Evolutionary conservation across 371 early-diverging fungal species (phyloP).

Genomic region (Mucor indicus): DNA sequence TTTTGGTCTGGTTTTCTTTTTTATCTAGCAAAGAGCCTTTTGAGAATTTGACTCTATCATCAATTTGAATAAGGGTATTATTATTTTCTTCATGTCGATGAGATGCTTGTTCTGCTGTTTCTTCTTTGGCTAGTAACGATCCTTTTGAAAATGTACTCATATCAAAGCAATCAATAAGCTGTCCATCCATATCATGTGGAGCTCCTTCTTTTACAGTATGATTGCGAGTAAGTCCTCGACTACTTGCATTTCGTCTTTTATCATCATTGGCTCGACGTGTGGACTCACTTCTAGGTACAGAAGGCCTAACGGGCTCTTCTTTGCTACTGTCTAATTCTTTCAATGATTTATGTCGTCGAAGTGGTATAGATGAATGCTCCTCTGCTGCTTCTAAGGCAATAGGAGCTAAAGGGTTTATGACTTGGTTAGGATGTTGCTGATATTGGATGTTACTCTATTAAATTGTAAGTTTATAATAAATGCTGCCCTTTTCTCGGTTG

Average conservation of each 20-base stretch:
- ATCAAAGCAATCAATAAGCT: constrained; percentile 20
- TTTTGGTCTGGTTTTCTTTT: constrained; percentile 15
- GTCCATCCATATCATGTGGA: constrained; percentile 1
- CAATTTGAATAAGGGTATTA: constrained; percentile 38
- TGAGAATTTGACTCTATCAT: constrained; percentile 36
- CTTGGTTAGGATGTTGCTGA: constrained; percentile 33
- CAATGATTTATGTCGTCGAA: constrained; percentile 39
- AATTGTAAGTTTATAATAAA: neutral
- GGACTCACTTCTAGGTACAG: constrained; percentile 16
- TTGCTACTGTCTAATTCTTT: constrained; percentile 14
- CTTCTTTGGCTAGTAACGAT: constrained; percentile 30
- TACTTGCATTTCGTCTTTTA: constrained; percentile 6
- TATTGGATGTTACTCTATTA: constrained; percentile 34
- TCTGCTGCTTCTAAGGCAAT: constrained; percentile 8
- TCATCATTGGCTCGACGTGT: constrained; percentile 14
- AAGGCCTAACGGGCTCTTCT: constrained; percentile 6
- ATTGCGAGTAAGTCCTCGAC: constrained; percentile 21
- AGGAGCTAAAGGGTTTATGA: constrained; percentile 34
- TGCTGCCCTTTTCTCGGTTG: neutral
- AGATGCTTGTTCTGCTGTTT: constrained; percentile 6
- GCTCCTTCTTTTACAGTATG: constrained; percentile 1
- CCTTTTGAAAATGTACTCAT: constrained; percentile 29
- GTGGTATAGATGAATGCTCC: neutral
- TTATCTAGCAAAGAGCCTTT: constrained; percentile 43
- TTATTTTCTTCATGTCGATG: constrained; percentile 3